Evolutionary conservation across 306 rosid genomes (phyloP).

Genomic region (Cucurbita ficifolia): DNA sequence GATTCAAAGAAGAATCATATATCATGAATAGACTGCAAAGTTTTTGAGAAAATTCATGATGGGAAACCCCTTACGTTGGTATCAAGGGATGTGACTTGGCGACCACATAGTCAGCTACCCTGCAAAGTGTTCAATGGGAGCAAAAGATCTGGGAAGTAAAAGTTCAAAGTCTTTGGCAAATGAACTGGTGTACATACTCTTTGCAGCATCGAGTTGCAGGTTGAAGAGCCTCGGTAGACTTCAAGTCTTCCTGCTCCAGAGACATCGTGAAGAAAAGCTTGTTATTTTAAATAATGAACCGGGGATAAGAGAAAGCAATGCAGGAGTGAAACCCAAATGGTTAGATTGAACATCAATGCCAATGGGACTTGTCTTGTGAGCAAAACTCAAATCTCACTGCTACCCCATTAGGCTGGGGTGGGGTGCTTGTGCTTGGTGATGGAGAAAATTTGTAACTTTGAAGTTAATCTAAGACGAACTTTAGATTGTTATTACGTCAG

Average conservation of each 20-base stretch:
- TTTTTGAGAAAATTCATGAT: background rate
- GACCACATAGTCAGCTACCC: constrained; percentile 64
- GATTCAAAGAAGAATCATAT: constrained; percentile 19
- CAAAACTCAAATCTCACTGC: background rate
- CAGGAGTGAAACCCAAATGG: background rate
- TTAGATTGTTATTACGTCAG: too few species aligned
- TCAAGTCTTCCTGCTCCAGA: constrained; percentile 63
- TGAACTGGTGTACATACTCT: constrained; percentile 40
- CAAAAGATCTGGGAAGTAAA: background rate
- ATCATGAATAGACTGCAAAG: background rate
- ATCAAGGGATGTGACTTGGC: constrained; percentile 72
- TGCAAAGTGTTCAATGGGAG: constrained; percentile 24
- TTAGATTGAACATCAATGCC: background rate
- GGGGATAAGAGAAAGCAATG: constrained; percentile 2
- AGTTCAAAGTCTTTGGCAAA: background rate
- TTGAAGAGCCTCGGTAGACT: constrained; percentile 55
- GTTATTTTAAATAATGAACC: background rate
- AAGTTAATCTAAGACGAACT: too few species aligned
- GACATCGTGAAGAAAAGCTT: background rate
- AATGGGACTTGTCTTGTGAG: background rate
- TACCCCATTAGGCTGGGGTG: too few species aligned
- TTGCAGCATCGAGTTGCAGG: constrained; percentile 86
- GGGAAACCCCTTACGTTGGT: constrained; percentile 51
- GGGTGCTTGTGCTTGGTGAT: too few species aligned
- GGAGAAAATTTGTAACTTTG: too few species aligned